Base-by-base conservation (phyloP, 257 asterid species). In the Knoxia roxburghii region DNA sequence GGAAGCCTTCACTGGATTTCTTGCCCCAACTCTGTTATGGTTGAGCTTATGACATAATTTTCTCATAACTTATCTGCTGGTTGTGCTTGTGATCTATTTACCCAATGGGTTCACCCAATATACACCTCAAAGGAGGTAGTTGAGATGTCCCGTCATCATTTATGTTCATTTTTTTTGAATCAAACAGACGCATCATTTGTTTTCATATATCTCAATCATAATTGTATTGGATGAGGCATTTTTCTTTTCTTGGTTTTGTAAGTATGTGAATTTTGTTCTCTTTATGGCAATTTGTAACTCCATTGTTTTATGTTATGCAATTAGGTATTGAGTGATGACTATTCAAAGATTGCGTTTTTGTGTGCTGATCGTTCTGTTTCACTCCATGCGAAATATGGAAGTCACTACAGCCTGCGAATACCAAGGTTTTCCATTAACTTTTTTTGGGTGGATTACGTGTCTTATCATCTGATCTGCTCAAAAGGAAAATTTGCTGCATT, bases 321-420 rank as follows among this genome's bases (percentile, higher is more conserved):
- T 54, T 72, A 93, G 98, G 90, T 93, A 68, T 76, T 93, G 77
- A 86, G 89, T 81, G 96, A 88, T 72, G 99, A 93, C 78, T 93
- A 88, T 73, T 80, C 99, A 32, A 90, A 93, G 85, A 77, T 93
- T 35, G 96, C 99, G 35, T 90, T 93, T 85, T 90, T 93, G 56
- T 93, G 99, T 43, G 83, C 96, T 71, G 99, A 93, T 78, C 95
- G 97, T 60, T 93, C 99, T 59, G 83, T 93, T 46, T 71, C 87
- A 66, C 95, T 93, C 68, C 99, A 93, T 79, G 99, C 99, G 48
- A 93, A 88, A 76, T 90, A 88, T 69, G 97, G 99, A 68, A 90
- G 92, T 77, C 96, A 93, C 81, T 84, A 93, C 85, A 88, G 87
- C 75, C 72, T 93, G 75, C 86, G 96, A 72, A 88, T 93, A 72